Evolutionary conservation across 768 basidiomycete species (phyloP).

Genomic region (Serendipita sp.): DNA sequence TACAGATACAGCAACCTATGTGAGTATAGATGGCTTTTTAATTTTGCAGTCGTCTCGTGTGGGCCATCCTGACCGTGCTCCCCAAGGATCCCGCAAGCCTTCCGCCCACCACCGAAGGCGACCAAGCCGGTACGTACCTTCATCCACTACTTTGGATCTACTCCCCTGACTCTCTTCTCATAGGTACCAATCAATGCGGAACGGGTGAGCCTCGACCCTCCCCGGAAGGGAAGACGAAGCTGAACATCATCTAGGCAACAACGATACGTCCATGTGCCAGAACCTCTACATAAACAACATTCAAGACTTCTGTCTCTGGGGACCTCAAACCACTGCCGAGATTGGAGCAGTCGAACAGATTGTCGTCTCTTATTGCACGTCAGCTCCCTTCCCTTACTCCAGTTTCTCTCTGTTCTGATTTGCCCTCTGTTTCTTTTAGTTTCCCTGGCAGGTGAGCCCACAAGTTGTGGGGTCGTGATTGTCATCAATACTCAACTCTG

Average conservation of each 20-base stretch:
- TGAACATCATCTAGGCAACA: conserved; percentile 14
- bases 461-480: not conserved
- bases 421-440: not conserved
- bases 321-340: not conserved
- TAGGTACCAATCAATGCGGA: conserved; percentile 4
- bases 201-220: not conserved
- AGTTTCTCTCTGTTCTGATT: not conserved
- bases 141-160: not conserved
- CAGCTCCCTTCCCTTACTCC: not conserved
- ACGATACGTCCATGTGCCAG: conserved; percentile 19
- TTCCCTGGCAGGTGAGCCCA: not conserved
- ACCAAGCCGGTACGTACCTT: not conserved
- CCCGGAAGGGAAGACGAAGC: no score
- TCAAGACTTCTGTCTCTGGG: conserved; percentile 12
- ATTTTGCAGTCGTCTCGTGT: not conserved
- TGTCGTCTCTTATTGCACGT: not conserved
- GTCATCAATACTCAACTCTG: not conserved
- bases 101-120: conserved; percentile 1
- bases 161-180: not conserved
- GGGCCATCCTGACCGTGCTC: not conserved
- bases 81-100: not conserved
- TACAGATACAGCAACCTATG: not conserved
- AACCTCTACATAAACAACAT: conserved; percentile 8
- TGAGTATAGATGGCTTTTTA: not conserved
- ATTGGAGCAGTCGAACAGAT: not conserved